Base-by-base conservation (phyloP, 208 protist genomes). In the Strigomonas culicis region DNA sequence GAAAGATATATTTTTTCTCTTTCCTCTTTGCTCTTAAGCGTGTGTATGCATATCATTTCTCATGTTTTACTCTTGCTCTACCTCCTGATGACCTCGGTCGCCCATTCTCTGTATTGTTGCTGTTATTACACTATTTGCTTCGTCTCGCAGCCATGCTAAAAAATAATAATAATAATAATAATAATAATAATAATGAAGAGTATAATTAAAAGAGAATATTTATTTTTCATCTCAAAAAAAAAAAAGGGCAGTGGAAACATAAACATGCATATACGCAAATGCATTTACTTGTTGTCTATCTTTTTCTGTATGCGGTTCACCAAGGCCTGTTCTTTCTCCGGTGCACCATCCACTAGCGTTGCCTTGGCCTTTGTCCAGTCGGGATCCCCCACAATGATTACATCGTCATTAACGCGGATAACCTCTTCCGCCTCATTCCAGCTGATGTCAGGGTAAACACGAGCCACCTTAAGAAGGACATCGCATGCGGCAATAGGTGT, bases 381-480 rank as follows among this genome's bases (percentile, higher is more conserved):
- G 1, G 86, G 86, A 4, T 86, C 80, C 32, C 82, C 80, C 31
- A 80, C 77, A 7, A 95, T 78, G 60, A 90, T 73, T 4, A 95
- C 84, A 6, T 86, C 76, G 27, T 85, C 66, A 19, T 74, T 90
- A 27, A 92, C 75, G n/a, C 74, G 73, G 50, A 93, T 95, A 21
- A 84, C 70, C 34, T 82, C 71, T 34, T 89, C 82, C 2, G 85
- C 79, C 28, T 72, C 72, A 61, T 92, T 83, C 86, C 89, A 95
- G 49, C 75, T 73, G 31, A 90, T 90, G 52, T 82, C 79, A 10
- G 84, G 89, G 66, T 91, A 95, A 43, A 93, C 64, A 10, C 89
- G 78, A 2, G 78, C 72, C 25, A 95, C 68, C 30, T 82, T 70
- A 24, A 77, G 56, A 41, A 92, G 80, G n/a, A 76, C 79, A 52